These are phyloP conservation scores for Gossypium australe DNA, from an alignment of 345 rosid genomes.

Conservation along the genomic window DNA sequence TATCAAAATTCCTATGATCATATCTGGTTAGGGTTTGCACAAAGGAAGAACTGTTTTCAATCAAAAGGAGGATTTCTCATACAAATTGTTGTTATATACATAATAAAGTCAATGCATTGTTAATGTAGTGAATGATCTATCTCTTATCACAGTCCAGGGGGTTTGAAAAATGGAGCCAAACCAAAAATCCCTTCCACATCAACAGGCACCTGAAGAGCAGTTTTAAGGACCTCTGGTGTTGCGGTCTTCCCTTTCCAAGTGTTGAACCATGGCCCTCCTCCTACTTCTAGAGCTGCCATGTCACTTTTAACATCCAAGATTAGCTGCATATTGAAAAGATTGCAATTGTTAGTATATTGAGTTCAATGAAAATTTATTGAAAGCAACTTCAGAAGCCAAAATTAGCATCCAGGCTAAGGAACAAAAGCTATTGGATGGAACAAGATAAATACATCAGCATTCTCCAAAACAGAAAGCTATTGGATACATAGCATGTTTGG, in stretches of 20 bases:
- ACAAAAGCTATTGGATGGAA: background rate
- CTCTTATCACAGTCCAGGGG: slow-evolving; percentile 66
- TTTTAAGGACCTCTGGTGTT: slow-evolving; percentile 55
- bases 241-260: slow-evolving; percentile 76
- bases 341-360: background rate
- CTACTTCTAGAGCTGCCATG: slow-evolving; percentile 86
- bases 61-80: background rate
- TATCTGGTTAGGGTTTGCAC: background rate
- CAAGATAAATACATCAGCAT: background rate
- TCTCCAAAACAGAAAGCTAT: background rate
- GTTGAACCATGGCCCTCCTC: slow-evolving; percentile 98
- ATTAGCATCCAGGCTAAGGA: background rate
- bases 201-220: slow-evolving; percentile 46
- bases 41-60: background rate
- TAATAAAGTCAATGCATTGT: background rate
- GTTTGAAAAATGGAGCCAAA: slow-evolving; percentile 59
- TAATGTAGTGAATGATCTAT: background rate
- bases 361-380: background rate
- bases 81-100: background rate
- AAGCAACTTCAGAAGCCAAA: background rate
- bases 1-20: too few relatives aligned
- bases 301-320: slow-evolving; percentile 70
- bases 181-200: slow-evolving; percentile 53
- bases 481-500: background rate
- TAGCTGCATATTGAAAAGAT: slow-evolving; percentile 32